A percentile compares a stretch with the other conserved stretches of the same genome.
Conservation (phyloP, 78 protist species). For the Anaeramoeba flamelloides region DNA sequence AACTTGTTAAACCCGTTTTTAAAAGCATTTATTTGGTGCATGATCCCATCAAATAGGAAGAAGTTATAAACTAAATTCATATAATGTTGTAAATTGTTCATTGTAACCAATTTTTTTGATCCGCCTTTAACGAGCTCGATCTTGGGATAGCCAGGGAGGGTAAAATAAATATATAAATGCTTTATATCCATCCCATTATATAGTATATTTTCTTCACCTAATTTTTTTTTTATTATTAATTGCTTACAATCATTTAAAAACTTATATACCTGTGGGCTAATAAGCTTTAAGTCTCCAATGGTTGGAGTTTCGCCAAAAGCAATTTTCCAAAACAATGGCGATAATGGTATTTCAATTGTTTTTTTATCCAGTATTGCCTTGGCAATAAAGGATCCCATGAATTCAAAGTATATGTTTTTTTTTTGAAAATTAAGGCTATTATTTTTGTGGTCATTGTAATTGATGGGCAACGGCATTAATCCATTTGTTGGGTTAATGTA, state of each 20-base stretch:
- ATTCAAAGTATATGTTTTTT: no score
- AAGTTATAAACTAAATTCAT: not conserved
- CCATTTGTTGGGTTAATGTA: not conserved
- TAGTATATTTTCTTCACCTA: not conserved
- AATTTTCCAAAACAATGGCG: not conserved
- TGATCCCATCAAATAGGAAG: not conserved
- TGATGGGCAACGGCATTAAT: not conserved
- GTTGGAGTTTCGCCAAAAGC: not conserved
- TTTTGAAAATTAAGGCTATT: not conserved
- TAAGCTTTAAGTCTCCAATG: not conserved
- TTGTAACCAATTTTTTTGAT: not conserved
- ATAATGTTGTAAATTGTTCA: not conserved
- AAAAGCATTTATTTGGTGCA: not conserved
- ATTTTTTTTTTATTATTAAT: not conserved
- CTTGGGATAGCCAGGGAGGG: not conserved
- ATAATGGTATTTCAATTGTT: not conserved
- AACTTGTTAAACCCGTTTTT: not conserved
- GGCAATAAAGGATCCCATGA: not conserved
- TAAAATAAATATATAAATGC: not conserved
- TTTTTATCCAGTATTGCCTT: not conserved
- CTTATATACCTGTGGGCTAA: not conserved
- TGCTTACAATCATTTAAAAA: not conserved
- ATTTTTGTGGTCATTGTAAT: not conserved
- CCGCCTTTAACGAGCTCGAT: not conserved
- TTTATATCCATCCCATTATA: not conserved